These are phyloP conservation scores for Suillus alpinus DNA, from an alignment of 768 basidiomycete species.

Conservation along the genomic window DNA sequence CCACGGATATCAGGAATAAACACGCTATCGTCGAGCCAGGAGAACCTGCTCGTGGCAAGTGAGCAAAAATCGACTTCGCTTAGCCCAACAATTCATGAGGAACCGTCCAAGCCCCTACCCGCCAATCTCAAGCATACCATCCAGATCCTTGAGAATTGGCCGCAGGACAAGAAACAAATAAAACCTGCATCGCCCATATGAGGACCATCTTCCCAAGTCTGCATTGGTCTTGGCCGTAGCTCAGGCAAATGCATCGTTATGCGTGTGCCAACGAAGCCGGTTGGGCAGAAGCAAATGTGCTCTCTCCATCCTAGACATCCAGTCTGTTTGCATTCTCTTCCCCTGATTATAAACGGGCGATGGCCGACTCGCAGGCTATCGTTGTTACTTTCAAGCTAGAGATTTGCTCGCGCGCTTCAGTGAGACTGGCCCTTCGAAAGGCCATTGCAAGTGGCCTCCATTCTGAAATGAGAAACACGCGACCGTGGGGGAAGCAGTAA, in stretches of 20 bases:
- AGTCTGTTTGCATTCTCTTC: slow-evolving; percentile 32
- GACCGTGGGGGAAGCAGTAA: not conserved
- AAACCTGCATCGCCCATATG: not conserved
- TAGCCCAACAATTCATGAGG: too few species aligned
- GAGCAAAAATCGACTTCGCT: too few species aligned
- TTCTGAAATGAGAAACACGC: too few species aligned
- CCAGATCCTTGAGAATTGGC: too few species aligned
- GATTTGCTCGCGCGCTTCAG: slow-evolving; percentile 33
- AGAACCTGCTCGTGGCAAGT: too few species aligned
- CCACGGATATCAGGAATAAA: too few species aligned
- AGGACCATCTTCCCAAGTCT: not conserved
- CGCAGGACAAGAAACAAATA: too few species aligned
- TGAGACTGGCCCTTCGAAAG: slow-evolving; percentile 9
- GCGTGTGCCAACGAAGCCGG: not conserved
- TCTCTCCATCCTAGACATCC: slow-evolving; percentile 35
- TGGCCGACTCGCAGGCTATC: slow-evolving; percentile 33
- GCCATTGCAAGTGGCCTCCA: not conserved
- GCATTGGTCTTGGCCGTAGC: not conserved
- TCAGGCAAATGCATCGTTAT: not conserved
- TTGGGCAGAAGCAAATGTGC: slow-evolving; percentile 14
- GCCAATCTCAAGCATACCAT: too few species aligned
- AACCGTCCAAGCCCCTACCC: too few species aligned
- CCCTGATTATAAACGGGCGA: slow-evolving; percentile 31
- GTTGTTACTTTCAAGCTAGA: slow-evolving; percentile 30
- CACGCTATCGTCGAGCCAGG: too few species aligned